These are phyloP conservation scores for Laguncularia racemosa DNA, from an alignment of 345 rosid species.

Conservation along the genomic window DNA sequence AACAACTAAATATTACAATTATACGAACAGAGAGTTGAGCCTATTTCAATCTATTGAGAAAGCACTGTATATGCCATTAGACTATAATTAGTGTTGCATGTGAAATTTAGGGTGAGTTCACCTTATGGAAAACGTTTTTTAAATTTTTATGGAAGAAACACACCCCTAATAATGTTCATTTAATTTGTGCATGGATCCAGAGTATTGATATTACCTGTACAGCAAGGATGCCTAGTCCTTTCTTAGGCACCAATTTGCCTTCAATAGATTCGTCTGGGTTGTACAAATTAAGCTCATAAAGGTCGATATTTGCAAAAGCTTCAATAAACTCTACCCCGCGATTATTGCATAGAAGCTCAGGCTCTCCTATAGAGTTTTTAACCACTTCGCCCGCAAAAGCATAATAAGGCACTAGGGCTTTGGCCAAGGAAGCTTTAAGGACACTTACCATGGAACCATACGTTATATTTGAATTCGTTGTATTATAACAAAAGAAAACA, in stretches of 20 bases:
- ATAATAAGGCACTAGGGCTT: constrained; percentile 61
- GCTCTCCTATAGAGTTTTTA: constrained; percentile 48
- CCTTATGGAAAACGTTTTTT: too few species aligned
- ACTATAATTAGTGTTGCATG: too few species aligned
- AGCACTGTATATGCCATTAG: too few species aligned
- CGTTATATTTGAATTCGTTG: constrained; percentile 9
- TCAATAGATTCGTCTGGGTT: constrained; percentile 58
- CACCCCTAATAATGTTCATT: neutral
- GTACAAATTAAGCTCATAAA: constrained; percentile 46
- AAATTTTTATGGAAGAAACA: too few species aligned
- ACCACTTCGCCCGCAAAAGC: constrained; percentile 71
- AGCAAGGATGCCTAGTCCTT: constrained; percentile 48
- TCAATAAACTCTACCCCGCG: constrained; percentile 70
- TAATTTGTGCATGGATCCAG: neutral
- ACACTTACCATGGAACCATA: constrained; percentile 23
- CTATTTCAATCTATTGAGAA: too few species aligned
- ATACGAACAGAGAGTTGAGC: too few species aligned
- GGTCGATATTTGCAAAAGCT: constrained; percentile 50
- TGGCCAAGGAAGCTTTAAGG: constrained; percentile 54
- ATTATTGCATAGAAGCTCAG: constrained; percentile 80
- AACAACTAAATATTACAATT: too few species aligned
- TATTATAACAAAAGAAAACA: constrained; percentile 55
- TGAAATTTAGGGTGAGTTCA: too few species aligned
- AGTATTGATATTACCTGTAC: constrained; percentile 43
- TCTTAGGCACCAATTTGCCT: constrained; percentile 56